Percentiles rank a stretch among this genome's conserved stretches.
Conservation (phyloP, 805 yeast species). For the Metschnikowia dekortorum region DNA sequence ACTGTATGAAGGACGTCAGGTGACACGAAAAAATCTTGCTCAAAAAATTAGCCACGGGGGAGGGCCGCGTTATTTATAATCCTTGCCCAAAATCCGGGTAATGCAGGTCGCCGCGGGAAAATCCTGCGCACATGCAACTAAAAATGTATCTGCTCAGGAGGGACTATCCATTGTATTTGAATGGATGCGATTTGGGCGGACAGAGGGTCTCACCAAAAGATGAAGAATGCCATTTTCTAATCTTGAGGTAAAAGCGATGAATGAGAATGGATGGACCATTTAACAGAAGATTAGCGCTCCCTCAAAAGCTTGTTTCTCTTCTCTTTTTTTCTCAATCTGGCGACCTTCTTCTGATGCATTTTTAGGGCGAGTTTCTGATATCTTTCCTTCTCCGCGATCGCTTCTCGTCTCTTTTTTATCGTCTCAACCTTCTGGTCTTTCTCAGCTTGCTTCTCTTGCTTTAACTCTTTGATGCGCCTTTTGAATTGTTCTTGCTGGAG, state of each 20-base stretch:
- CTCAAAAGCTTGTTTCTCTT: slow-evolving; percentile 91
- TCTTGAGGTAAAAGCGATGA: neutral
- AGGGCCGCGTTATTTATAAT: slow-evolving; percentile 22
- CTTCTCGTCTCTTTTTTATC: slow-evolving; percentile 68
- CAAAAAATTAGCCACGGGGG: slow-evolving; percentile 10
- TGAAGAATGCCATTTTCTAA: too few species aligned
- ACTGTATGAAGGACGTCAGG: slow-evolving; percentile 15
- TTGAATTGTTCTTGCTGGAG: slow-evolving; percentile 63
- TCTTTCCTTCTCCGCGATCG: slow-evolving; percentile 85
- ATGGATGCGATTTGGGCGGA: too few species aligned
- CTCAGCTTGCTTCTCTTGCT: slow-evolving; percentile 69
- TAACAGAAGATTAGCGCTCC: slow-evolving; percentile 55
- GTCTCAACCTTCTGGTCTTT: slow-evolving; percentile 51
- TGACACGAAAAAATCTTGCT: slow-evolving; percentile 12
- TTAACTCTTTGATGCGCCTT: slow-evolving; percentile 64
- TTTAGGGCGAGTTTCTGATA: slow-evolving; percentile 75
- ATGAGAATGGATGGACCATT: neutral
- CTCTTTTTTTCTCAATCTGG: slow-evolving; percentile 83
- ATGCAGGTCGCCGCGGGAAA: slow-evolving; percentile 3
- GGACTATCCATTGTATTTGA: neutral
- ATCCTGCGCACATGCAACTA: neutral
- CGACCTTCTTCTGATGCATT: slow-evolving; percentile 91
- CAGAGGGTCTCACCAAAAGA: neutral
- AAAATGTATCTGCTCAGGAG: neutral
- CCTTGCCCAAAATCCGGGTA: slow-evolving; percentile 20